These are phyloP conservation scores for Scalesia atractyloides DNA, from an alignment of 129 eudicot species.

Conservation along the genomic window DNA sequence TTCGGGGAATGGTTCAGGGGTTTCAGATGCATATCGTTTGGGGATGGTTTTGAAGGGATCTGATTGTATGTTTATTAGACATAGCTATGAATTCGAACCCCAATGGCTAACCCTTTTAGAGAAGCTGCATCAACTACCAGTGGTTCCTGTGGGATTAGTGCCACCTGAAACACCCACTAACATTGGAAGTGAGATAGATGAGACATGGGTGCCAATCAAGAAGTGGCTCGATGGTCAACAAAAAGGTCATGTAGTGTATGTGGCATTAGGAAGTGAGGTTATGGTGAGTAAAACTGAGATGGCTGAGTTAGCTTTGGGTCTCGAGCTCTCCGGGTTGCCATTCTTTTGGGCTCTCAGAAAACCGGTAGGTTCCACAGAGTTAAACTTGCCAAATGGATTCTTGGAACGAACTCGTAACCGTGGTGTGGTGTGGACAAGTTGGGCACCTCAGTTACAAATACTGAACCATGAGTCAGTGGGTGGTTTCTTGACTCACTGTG, in stretches of 20 bases:
- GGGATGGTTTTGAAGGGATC: conserved; percentile 6
- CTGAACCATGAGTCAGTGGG: too few species aligned
- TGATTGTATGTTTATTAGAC: conserved; percentile 27
- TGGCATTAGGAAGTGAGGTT: conserved; percentile 44
- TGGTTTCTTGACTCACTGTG: conserved; percentile 35
- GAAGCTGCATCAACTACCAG: conserved; percentile 31
- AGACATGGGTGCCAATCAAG: too few species aligned
- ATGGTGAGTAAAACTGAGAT: conserved; percentile 22
- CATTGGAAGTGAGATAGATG: too few species aligned
- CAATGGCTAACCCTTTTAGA: conserved; percentile 20
- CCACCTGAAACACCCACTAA: conserved; percentile 25
- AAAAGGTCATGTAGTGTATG: too few species aligned
- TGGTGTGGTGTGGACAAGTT: conserved; percentile 52
- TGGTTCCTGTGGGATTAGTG: conserved; percentile 50
- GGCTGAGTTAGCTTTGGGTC: conserved; percentile 45
- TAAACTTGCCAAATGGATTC: conserved; percentile 48
- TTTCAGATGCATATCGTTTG: too few species aligned
- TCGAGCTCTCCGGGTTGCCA: conserved; percentile 40
- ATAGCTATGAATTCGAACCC: conserved; percentile 45
- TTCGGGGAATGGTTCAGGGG: too few species aligned
- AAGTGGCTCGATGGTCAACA: too few species aligned
- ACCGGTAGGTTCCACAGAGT: conserved; percentile 11
- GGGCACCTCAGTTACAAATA: conserved; percentile 28
- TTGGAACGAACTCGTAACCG: conserved; percentile 30
- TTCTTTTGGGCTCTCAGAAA: conserved; percentile 48